Evolutionary conservation across 2,329 filamentous ascomycete genomes (phyloP), one percentile per base, ranked within the genome.

Genomic region (Sporothrix globosa): DNA sequence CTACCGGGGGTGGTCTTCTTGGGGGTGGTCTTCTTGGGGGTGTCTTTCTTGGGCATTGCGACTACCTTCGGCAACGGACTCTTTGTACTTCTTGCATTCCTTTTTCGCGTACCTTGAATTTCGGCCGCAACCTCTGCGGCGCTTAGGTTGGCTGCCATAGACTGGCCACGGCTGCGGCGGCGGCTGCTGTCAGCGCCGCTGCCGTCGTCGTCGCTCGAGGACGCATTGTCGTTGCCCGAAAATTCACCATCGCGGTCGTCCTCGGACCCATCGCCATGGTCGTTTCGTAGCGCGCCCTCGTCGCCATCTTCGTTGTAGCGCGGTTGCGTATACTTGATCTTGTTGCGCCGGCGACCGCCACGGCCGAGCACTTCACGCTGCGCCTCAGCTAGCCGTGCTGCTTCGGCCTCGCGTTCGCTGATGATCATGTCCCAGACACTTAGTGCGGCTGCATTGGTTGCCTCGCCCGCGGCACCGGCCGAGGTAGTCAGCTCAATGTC

Each of bases 361-460:
- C 96, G 88, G 13, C 96, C 96, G 63, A 97, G 87, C n/a, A 87
- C 87, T 78, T 96, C 88, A 65, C 89, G 85, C 71, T 89, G 88
- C 19, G 82, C 84, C 46, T 89, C 89, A 9, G 89, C 88, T 75
- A 93, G 89, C 70, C 88, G 88, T n/a, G 87, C 86, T 2, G 93
- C 94, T 69, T 91, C 88, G 54, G 87, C 88, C 79, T 97, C 92
- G 73, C 96, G 89, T 77, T 96, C 88, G 68, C 90, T 88, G 48
- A 99, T 83, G 72, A 99, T 97, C 75, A 90, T 90, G 69, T 97
- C 93, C 96, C 96, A 99, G 0, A 96, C 88, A 48, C 88, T 89
- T 17, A 87, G 85, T 7, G 44, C 48, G 75, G 90, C 83, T 1
- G n/a, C 68, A 13, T 70, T 70, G 50, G 52, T 19, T 14, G 14